Evolutionary conservation across 1,284 basidiomycete genomes (phyloP), one percentile per base, ranked within the genome.

Genomic region (Naganishia liquefaciens): DNA sequence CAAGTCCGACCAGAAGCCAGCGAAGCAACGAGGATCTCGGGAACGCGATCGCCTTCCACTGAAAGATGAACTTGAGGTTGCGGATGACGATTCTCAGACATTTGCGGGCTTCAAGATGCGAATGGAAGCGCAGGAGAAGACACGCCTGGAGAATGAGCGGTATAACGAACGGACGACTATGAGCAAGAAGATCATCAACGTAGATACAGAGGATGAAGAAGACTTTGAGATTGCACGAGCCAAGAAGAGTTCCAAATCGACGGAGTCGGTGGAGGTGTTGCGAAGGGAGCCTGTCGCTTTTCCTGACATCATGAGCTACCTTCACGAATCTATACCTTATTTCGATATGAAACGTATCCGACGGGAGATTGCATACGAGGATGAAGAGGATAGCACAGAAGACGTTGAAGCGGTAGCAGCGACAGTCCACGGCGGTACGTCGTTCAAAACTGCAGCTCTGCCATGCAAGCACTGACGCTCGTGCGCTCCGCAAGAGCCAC

Each of bases 41-140:
- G 17, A 30, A 28, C 15, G 25, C 23, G 28, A 40, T 17, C 15
- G 17, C 27, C 19, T 27, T 44, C 60, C 11, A 33, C 40, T 9
- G 47, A 49, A 37, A 11, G 28, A 57, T 10, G 55, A 58, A n/a
- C 5, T 57, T 42, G 40, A 58, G 30, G 46, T 49, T 49, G 44
- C 49, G 23, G 25, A 44, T n/a, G 54, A 57, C 23, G 57, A 60
- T 50, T 60, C 57, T 11, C 57, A 60, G 13, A 60, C 57, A 6
- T 60, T 60, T 40, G 57, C 46, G 9, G 33, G 30, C 27, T 60
- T 60, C 57, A 49, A 60, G 21, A 60, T 60, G 57, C 46, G 57
- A n/a, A 40, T 10, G 5, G 46, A 46, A 5, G 28, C 27, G 17
- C 57, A 49, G 30, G 57, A 60, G 37, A 27, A 39, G 21, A 30